phyloP scores from a whole-genome alignment of 1,284 basidiomycete species.

The Phlebopus sp. region DNA sequence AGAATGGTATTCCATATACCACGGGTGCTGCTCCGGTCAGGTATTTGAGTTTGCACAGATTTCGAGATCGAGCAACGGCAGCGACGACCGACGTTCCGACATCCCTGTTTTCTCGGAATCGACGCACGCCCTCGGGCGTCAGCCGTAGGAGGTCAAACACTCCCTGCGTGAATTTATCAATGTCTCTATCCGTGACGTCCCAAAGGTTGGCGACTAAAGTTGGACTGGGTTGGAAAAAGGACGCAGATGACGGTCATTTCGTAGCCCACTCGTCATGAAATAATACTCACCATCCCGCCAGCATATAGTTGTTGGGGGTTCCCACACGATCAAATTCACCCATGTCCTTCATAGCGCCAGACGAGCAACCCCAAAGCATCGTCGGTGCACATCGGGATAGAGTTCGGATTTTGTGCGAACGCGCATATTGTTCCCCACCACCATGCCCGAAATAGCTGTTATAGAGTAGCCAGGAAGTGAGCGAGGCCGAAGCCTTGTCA shows the following conservation, averaged over 20 bases:
- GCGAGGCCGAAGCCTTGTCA: neutral
- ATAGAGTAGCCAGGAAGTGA: conserved; percentile 9
- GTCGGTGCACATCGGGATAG: conserved; percentile 84
- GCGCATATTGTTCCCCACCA: conserved; percentile 92
- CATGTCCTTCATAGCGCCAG: conserved; percentile 83
- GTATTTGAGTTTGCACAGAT: conserved; percentile 86
- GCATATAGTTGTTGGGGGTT: conserved; percentile 91
- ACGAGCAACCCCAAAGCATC: conserved; percentile 99
- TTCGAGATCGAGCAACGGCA: conserved; percentile 80
- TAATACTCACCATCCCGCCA: conserved; percentile 87
- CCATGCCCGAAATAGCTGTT: conserved; percentile 94
- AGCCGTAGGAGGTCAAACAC: conserved; percentile 79
- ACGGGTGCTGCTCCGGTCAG: conserved; percentile 95
- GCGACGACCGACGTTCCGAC: conserved; percentile 52
- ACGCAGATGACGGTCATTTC: neutral
- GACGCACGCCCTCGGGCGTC: conserved; percentile 36
- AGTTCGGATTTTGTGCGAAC: conserved; percentile 80
- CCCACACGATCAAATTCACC: conserved; percentile 92
- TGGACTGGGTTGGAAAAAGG: conserved; percentile 52
- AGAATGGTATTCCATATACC: conserved; percentile 92
- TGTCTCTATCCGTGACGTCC: conserved; percentile 98
- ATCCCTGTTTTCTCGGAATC: conserved; percentile 14
- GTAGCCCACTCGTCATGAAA: neutral
- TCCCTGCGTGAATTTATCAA: conserved; percentile 86
- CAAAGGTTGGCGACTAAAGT: conserved; percentile 93